Evolutionary conservation across 768 basidiomycete genomes (phyloP).

Genomic region (Lactarius tabidus): DNA sequence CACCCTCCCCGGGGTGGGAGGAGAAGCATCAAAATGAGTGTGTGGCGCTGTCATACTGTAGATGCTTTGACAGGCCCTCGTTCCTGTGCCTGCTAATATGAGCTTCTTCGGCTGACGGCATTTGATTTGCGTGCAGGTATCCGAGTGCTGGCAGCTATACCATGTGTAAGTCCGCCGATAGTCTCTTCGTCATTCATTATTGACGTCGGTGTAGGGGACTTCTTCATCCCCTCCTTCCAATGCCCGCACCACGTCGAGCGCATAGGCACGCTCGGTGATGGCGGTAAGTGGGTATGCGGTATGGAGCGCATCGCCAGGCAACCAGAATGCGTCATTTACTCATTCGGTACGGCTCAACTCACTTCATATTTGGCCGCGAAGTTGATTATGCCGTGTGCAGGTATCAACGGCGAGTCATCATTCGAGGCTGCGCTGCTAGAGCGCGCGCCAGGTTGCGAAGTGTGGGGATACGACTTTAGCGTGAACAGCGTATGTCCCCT

Average conservation of each 20-base stretch:
- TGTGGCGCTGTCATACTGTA: background rate
- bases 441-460: constrained; percentile 38
- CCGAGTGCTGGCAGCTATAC: constrained; percentile 5
- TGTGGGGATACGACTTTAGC: constrained; percentile 44
- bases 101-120: background rate
- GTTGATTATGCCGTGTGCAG: constrained; percentile 26
- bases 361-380: background rate
- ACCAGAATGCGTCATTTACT: constrained; percentile 46
- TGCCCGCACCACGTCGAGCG: constrained; percentile 49
- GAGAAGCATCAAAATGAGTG: no score
- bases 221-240: constrained; percentile 46
- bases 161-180: background rate
- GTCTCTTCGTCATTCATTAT: no score
- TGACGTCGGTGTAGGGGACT: constrained; percentile 39
- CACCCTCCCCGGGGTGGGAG: background rate
- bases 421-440: constrained; percentile 48
- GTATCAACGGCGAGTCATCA: constrained; percentile 49
- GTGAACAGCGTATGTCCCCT: constrained; percentile 33
- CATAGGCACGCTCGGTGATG: constrained; percentile 49
- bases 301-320: constrained; percentile 44
- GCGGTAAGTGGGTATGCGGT: constrained; percentile 55
- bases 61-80: background rate
- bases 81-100: background rate
- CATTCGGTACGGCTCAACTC: constrained; percentile 36
- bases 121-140: constrained; percentile 1